Conservation (phyloP, 148 eudicot species). For the Heliosperma pusillum region DNA sequence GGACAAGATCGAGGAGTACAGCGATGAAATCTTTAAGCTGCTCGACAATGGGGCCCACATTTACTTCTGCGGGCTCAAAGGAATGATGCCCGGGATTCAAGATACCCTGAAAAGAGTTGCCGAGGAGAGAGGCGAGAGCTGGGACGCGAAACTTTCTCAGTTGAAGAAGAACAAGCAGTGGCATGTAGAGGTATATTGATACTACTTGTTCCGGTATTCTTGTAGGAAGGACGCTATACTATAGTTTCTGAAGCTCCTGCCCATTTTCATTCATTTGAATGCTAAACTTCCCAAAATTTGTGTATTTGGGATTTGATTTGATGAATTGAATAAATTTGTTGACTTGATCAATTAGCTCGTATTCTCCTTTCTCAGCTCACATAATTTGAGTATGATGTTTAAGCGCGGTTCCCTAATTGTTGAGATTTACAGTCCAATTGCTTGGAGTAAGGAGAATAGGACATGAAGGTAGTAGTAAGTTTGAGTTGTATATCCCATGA, state of each 20-base stretch:
- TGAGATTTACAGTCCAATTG: background rate
- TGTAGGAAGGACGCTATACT: conserved; percentile 17
- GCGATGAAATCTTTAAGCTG: conserved; percentile 78
- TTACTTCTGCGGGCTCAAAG: conserved; percentile 88
- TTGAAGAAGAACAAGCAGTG: conserved; percentile 93
- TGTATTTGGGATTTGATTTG: background rate
- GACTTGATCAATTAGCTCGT: background rate
- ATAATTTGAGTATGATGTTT: background rate
- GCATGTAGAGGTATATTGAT: conserved; percentile 94
- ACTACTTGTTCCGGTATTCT: background rate
- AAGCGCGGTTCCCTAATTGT: background rate
- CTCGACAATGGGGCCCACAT: conserved; percentile 87
- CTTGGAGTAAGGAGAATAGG: background rate
- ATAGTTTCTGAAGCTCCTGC: background rate
- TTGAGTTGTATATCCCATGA: no score
- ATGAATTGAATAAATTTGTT: conserved; percentile 10
- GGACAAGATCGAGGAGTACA: conserved; percentile 90
- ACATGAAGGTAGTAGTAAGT: no score
- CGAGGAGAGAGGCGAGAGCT: conserved; percentile 80
- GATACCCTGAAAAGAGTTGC: conserved; percentile 82
- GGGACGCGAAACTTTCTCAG: conserved; percentile 80
- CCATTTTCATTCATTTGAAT: conserved; percentile 16
- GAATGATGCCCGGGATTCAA: conserved; percentile 98
- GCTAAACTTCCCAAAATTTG: conserved; percentile 3
- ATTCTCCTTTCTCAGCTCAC: background rate